These are phyloP conservation scores for Lasiosphaeriaceae sp. DNA, from an alignment of 495 filamentous ascomycete genomes.

Conservation along the genomic window DNA sequence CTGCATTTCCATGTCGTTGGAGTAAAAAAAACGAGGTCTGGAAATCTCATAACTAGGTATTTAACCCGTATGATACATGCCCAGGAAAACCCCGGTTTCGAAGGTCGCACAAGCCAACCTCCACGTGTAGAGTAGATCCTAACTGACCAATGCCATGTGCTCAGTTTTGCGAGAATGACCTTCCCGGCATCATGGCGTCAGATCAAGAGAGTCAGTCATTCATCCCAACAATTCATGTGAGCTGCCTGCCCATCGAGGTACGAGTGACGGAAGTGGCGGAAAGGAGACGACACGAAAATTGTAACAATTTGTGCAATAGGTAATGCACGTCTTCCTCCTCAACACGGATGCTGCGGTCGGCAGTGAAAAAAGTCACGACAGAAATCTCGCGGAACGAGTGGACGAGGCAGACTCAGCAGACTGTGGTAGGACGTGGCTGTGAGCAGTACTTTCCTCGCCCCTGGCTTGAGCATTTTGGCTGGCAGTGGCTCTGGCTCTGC, in stretches of 20 bases:
- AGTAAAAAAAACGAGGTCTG: too few species aligned
- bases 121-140: too few species aligned
- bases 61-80: too few species aligned
- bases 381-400: not conserved
- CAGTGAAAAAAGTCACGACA: not conserved
- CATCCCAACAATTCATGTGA: too few species aligned
- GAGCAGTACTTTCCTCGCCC: not conserved
- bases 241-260: not conserved
- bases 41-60: too few species aligned
- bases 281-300: not conserved
- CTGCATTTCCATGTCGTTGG: too few species aligned
- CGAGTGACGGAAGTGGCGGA: not conserved
- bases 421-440: slow-evolving; percentile 3
- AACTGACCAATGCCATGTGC: too few species aligned
- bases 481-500: not conserved
- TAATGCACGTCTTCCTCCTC: not conserved
- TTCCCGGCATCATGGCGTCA: too few species aligned
- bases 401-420: slow-evolving; percentile 9
- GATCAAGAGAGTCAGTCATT: too few species aligned
- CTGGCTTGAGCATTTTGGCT: not conserved
- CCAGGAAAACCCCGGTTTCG: too few species aligned
- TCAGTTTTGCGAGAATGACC: too few species aligned
- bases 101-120: too few species aligned
- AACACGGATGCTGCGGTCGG: slow-evolving; percentile 1
- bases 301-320: not conserved